phyloP scores from a whole-genome alignment of 2,329 filamentous ascomycete genomes.

The Torrubiella hemipterigena region DNA sequence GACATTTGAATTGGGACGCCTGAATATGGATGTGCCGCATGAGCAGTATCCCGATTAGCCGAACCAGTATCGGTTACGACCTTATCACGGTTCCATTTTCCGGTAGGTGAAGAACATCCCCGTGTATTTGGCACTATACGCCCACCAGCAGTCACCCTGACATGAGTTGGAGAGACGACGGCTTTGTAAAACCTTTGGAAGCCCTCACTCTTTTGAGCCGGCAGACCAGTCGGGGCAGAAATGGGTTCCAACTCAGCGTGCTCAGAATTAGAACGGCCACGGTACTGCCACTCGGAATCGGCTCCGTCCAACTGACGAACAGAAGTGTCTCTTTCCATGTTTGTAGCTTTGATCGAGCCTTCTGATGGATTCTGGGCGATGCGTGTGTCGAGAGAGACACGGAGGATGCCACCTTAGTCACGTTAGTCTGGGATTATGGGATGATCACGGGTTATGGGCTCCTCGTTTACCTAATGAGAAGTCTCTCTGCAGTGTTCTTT shows the following conservation, averaged over 20 bases:
- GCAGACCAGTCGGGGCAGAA: conserved; percentile 38
- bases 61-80: no score
- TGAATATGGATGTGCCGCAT: no score
- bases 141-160: conserved; percentile 55
- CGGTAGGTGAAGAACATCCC: conserved; percentile 36
- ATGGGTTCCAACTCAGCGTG: conserved; percentile 32
- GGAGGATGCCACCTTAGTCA: no score
- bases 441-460: no score
- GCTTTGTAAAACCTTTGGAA: conserved; percentile 57
- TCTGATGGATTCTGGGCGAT: no score
- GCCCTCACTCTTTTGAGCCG: conserved; percentile 49
- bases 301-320: conserved; percentile 25
- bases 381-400: no score
- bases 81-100: conserved; percentile 36
- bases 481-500: no score
- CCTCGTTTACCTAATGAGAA: no score
- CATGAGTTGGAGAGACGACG: conserved; percentile 54
- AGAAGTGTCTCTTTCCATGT: no score
- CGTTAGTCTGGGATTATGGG: no score
- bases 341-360: no score
- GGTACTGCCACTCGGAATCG: conserved; percentile 31
- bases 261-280: conserved; percentile 32
- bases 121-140: conserved; percentile 55
- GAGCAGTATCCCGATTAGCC: conserved; percentile 9
- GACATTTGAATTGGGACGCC: no score